Base-by-base conservation (phyloP, 73 alveolate genomes). In the Tetrahymena thermophila region DNA sequence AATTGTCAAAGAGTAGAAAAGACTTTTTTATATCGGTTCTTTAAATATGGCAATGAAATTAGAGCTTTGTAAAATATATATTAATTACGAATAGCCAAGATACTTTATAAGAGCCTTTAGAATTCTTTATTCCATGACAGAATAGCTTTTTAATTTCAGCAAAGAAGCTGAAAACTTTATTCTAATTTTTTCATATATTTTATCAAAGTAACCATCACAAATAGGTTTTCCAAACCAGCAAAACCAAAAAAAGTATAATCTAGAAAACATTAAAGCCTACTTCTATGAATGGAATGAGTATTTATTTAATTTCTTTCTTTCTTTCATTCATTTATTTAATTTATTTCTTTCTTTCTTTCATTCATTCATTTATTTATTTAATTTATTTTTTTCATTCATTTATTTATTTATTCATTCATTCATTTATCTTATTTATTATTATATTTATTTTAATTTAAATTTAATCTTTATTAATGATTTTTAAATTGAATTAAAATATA, bases 21-120 rank as follows among this genome's bases (percentile, higher is more conserved):
- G 85, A 40, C 35, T 95, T 3, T 95, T 95, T 56, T 95, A 95
- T 31, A 89, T 93, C 19, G 97, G 97, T 10, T 84, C 95, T 14
- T 83, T 95, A n/a, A 95, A 95, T 95, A 94, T 85, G 84, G 95
- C 97, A 0, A 95, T 95, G 93, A 95, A 95, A 55, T 85, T 95
- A 55, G 97, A 95, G 89, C 57, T 95, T 3, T 85, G 93, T 6
- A 95, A 95, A 56, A 85, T 95, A n/a, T 95, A 50, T 89, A 93
- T 95, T 10, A 85, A 71, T 13, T 71, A 94, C 0, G 93, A 89
- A 85, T 31, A 44, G 14, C 94, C 56, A 42, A 89, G 89, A 43
- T 40, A 71, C 31, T 95, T 95, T 85, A 35, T 95, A 17, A 85
- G 95, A 0, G 84, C 84, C 55, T 85, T 94, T 89, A 95, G 97